Evolutionary conservation across 129 eudicot species (phyloP), one percentile per base, ranked within the genome.

Genomic region (Gnaphalium uliginosum): DNA sequence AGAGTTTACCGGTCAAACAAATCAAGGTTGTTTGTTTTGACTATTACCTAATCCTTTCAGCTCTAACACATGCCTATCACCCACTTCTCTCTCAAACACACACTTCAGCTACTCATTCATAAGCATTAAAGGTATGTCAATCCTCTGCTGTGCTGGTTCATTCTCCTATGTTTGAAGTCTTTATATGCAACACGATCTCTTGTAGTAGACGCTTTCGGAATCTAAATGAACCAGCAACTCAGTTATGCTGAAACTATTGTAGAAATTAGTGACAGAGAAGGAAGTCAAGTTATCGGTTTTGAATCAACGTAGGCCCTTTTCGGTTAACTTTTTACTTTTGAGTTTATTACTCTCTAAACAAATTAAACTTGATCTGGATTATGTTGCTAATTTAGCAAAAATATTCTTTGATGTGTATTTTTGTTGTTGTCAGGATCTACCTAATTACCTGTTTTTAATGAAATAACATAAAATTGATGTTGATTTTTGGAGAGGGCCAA

Each of bases 271-370:
- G 58, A 27, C 22, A 51, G 19, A 19, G 27, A 58, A 58, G n/a
- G n/a, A n/a, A n/a, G n/a, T n/a, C n/a, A n/a, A n/a, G n/a, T n/a
- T 30, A 18, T 30, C 46, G 5, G 6, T 66, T 66, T 66, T 66
- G 71, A 25, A 66, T 66, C 71, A 66, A 66, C 33, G 71, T 66
- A 26, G 71, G 26, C 37, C 51, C 10, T n/a, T 66, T 32, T 64
- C 0, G 54, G 51, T 33, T 66, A 30, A 25, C 37, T 33, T 53
- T 13, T 8, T 37, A 66, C 37, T 11, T 29, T 18, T 13, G 7
- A 43, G 51, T 43, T 43, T 6, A 43, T n/a, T 43, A 43, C 51
- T 14, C 51, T 14, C 11, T 11, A 29, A 26, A 27, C 14, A 35
- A 19, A 2, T 27, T 27, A 27, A 1, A 33, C 7, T 66, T 32